A percentile compares a stretch with the other conserved stretches of the same genome.
These are phyloP conservation scores for Halophytophthora batemanensis DNA, from an alignment of 352 stramenopile species.

Conservation along the genomic window DNA sequence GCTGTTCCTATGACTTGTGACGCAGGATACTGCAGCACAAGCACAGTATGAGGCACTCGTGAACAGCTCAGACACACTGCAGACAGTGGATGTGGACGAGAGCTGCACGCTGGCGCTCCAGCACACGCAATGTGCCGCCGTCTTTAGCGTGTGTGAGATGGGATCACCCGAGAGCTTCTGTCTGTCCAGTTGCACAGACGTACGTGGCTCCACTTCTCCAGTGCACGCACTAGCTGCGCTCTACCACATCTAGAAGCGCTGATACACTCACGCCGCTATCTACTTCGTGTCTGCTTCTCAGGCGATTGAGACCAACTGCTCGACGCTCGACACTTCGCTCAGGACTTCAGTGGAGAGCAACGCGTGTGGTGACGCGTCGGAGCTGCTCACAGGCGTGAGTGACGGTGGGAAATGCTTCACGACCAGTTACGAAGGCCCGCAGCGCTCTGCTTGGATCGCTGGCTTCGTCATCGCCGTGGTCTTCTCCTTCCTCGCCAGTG, in stretches of 20 bases:
- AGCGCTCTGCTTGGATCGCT: slow-evolving; percentile 69
- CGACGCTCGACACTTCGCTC: slow-evolving; percentile 7
- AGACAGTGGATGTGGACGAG: neutral
- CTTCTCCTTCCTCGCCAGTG: slow-evolving; percentile 78
- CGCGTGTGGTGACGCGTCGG: slow-evolving; percentile 31
- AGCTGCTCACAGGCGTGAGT: slow-evolving; percentile 26
- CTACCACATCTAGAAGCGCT: too few species aligned
- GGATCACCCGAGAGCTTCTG: slow-evolving; percentile 59
- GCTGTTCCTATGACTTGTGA: neutral
- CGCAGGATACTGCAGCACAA: slow-evolving; percentile 38
- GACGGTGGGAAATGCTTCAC: slow-evolving; percentile 70
- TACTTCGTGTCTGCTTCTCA: neutral
- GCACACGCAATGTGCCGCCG: slow-evolving; percentile 45
- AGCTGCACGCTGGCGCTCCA: slow-evolving; percentile 41
- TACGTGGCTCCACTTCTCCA: slow-evolving; percentile 1
- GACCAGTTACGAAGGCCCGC: slow-evolving; percentile 54
- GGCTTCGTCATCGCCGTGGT: slow-evolving; percentile 79
- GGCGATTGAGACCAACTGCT: slow-evolving; percentile 43
- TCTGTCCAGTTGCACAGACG: slow-evolving; percentile 35
- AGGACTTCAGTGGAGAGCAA: slow-evolving; percentile 9
- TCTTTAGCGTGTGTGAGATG: slow-evolving; percentile 74
- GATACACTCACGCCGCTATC: neutral
- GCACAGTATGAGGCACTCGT: slow-evolving; percentile 28
- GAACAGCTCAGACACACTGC: slow-evolving; percentile 13
- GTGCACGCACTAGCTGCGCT: neutral